Percentiles rank a stretch among this genome's conserved stretches.
phyloP scores from a whole-genome alignment of 257 asterid genomes.

The Nicotiana benthamiana region DNA sequence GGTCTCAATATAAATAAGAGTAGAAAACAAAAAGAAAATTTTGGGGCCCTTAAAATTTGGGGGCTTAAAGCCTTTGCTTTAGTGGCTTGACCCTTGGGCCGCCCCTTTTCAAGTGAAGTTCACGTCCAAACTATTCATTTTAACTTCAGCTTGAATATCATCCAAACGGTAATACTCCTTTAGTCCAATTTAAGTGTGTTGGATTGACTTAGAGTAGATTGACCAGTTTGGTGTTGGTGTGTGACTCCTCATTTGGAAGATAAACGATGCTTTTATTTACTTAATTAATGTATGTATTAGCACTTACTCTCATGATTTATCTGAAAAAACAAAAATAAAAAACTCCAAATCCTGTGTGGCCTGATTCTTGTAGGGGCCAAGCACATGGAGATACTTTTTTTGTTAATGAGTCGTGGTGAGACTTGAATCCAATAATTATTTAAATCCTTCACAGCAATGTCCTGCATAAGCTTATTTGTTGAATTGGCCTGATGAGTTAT shows the following conservation, averaged over 20 bases:
- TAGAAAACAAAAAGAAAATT: no score
- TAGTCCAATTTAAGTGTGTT: background rate
- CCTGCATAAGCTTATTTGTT: background rate
- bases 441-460: background rate
- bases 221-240: background rate
- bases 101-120: background rate
- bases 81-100: no score
- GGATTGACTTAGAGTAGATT: background rate
- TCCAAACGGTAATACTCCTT: background rate
- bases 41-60: no score
- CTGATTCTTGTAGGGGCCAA: background rate
- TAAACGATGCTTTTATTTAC: background rate
- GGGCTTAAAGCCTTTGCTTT: no score
- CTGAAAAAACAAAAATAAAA: background rate
- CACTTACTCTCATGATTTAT: background rate
- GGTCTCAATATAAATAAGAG: no score
- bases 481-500: background rate
- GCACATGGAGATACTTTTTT: background rate
- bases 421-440: background rate
- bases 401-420: background rate
- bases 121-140: background rate
- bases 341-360: background rate
- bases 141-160: background rate
- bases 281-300: background rate
- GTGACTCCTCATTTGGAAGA: background rate